Conservation (phyloP, 2,329 filamentous ascomycete species). For the Nigrospora oryzae region DNA sequence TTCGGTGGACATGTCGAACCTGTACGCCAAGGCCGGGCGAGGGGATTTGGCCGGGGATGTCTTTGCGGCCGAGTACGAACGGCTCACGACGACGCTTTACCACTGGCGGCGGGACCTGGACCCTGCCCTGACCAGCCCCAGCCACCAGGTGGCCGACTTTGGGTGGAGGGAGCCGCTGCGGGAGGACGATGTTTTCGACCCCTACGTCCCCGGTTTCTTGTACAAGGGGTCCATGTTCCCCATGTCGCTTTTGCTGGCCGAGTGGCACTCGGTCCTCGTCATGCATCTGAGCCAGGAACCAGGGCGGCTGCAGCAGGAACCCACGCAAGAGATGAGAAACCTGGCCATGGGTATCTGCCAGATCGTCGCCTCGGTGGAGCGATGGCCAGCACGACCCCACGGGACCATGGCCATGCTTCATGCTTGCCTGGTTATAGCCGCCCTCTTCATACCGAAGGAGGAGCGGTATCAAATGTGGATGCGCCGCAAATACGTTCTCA, state of each 20-base stretch:
- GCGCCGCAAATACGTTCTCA: constrained; percentile 65
- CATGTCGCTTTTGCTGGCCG: constrained; percentile 65
- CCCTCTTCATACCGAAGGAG: constrained; percentile 73
- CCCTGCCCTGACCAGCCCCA: constrained; percentile 50
- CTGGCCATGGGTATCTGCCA: constrained; percentile 66
- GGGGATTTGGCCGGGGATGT: constrained; percentile 55
- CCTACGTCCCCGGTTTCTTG: constrained; percentile 61
- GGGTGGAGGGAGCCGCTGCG: constrained; percentile 40
- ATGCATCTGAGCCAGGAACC: constrained; percentile 74
- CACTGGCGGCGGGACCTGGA: constrained; percentile 51
- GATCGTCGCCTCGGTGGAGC: constrained; percentile 70
- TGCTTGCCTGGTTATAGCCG: constrained; percentile 65
- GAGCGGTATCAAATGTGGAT: constrained; percentile 68
- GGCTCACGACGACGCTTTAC: constrained; percentile 37
- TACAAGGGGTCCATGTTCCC: constrained; percentile 64
- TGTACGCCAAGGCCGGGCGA: constrained; percentile 63
- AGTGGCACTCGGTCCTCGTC: constrained; percentile 70
- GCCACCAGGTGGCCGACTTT: constrained; percentile 57
- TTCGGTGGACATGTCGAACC: constrained; percentile 69
- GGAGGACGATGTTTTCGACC: constrained; percentile 63
- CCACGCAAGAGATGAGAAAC: constrained; percentile 44
- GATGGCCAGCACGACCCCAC: constrained; percentile 60
- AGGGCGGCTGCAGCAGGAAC: constrained; percentile 40
- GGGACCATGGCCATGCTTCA: constrained; percentile 68
- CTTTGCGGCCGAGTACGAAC: constrained; percentile 54